Evolutionary conservation across 306 rosid genomes (phyloP), one percentile per base, ranked within the genome.

Genomic region (Cicer bijugum): DNA sequence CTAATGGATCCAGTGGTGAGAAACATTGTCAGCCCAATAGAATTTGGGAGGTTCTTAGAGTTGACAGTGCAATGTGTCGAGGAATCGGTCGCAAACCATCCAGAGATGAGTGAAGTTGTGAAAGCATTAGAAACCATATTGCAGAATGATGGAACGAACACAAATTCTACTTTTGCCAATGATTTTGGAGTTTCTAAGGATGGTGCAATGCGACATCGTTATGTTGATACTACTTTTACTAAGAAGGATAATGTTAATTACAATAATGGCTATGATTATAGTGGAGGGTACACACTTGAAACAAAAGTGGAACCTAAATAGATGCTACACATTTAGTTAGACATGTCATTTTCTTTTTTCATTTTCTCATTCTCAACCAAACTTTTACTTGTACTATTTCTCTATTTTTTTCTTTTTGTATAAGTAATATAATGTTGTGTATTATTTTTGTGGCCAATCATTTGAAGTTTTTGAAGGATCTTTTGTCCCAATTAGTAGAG

Each of bases 21-120:
- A 78, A 87, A 82, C 88, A 74, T 84, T 2, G 59, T 84, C 3
- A 75, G 68, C 38, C 86, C 86, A 17, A 56, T 67, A 9, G 98
- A 90, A 16, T 85, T 94, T 48, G 90, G 85, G 8, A 84, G 82
- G 77, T 94, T 91, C 85, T 55, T 91, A 68, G 97, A 91, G 75
- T 78, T 94, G 80, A 80, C 96, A 51, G 78, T 94, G 89, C 95
- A 82, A 68, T 91, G 99, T 9, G 88, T 94, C 0, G 99, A 91
- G 78, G 99, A 94, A 73, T 79, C 91, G 38, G 95, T 91, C 44
- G 74, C 80, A 20, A 92, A 89, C 19, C 91, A 97, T 40, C 99
- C 99, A 12, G 84, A 95, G 7, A 94, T 88, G 97, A 86, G 96
- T 72, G 96, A 94, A 48, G 80, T 94, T 65, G 99, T 88, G 8